Evolutionary conservation across 176 grass and related monocot genomes (phyloP).

Genomic region (Areca catechu): DNA sequence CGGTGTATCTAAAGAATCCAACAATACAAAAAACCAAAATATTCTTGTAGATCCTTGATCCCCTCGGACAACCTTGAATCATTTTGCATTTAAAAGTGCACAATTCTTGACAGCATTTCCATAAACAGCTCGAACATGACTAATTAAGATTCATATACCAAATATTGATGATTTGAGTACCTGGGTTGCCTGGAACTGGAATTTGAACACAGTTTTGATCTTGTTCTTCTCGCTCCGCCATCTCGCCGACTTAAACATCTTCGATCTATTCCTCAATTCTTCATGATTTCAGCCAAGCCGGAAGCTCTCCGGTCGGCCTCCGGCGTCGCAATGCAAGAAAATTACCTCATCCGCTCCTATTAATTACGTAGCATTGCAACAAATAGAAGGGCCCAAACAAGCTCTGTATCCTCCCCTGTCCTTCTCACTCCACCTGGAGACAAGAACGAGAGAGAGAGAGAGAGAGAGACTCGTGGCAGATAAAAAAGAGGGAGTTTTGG

Average conservation of each 20-base stretch:
- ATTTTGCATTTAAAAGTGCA: too few relatives aligned
- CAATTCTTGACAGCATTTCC: too few relatives aligned
- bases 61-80: too few relatives aligned
- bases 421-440: neutral
- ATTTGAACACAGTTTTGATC: slow-evolving; percentile 83
- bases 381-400: too few relatives aligned
- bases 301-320: neutral
- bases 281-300: neutral
- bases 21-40: neutral
- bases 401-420: neutral
- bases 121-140: too few relatives aligned
- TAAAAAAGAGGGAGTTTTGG: neutral
- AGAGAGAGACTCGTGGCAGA: neutral
- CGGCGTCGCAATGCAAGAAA: slow-evolving; percentile 21
- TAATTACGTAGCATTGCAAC: slow-evolving; percentile 11
- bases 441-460: slow-evolving; percentile 17
- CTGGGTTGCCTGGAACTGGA: slow-evolving; percentile 80
- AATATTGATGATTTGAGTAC: slow-evolving; percentile 5
- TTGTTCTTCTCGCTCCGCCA: slow-evolving; percentile 75
- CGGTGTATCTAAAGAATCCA: slow-evolving; percentile 44
- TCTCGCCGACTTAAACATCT: slow-evolving; percentile 79
- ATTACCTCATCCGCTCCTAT: slow-evolving; percentile 2
- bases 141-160: too few relatives aligned
- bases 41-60: too few relatives aligned
- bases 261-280: slow-evolving; percentile 11